These are phyloP conservation scores for Xylaria palmicola DNA, from an alignment of 495 filamentous ascomycete genomes.

Conservation along the genomic window DNA sequence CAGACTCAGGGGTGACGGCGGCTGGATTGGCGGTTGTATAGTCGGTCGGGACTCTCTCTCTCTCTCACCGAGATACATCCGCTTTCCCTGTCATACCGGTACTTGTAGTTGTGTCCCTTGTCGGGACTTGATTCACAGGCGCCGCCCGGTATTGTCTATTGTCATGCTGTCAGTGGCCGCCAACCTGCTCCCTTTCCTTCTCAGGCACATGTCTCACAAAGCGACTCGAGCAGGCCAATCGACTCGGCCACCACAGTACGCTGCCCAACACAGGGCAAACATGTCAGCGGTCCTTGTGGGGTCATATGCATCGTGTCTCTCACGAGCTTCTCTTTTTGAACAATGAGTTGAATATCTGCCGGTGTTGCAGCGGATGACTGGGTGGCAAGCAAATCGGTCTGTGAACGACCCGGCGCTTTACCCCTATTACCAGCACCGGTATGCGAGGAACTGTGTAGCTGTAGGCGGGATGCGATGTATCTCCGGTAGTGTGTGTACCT, in stretches of 20 bases:
- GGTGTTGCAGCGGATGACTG: background rate
- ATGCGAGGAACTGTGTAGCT: too few species aligned
- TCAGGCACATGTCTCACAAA: background rate
- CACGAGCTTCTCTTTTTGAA: background rate
- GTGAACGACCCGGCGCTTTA: background rate
- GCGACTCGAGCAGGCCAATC: background rate
- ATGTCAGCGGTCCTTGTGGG: background rate
- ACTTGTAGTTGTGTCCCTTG: background rate
- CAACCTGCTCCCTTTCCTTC: background rate
- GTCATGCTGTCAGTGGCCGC: background rate
- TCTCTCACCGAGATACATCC: slow-evolving; percentile 3
- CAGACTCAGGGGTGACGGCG: background rate
- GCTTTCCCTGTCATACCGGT: background rate
- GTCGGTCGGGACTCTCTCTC: background rate
- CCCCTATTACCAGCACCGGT: too few species aligned
- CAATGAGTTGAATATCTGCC: background rate
- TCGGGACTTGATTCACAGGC: background rate
- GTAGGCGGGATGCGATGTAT: too few species aligned
- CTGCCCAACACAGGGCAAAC: background rate
- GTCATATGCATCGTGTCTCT: background rate
- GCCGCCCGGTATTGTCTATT: too few species aligned
- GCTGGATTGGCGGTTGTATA: background rate
- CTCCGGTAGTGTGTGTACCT: too few species aligned
- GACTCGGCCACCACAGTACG: background rate
- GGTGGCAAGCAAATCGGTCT: background rate